Base-by-base conservation (phyloP, 306 rosid genomes). In the Lathyrus sativus region DNA sequence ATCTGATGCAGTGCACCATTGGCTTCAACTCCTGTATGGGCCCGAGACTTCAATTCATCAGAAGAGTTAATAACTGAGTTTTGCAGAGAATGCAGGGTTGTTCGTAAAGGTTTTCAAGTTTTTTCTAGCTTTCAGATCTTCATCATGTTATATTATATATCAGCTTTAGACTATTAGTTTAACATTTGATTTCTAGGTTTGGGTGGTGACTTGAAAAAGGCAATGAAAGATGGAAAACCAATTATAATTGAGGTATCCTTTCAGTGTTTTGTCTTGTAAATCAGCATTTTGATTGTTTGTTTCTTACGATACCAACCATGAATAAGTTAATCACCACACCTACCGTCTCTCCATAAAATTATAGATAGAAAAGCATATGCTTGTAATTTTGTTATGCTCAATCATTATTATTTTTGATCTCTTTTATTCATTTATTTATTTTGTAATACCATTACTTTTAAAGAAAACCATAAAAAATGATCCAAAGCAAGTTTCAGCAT, bases 221-320 rank as follows among this genome's bases (percentile, higher is more conserved):
- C 98, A 43, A 86, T 93, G 98, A 93, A 90, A 84, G 98, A 93
- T 85, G 98, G 98, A 77, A 90, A 93, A 71, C 98, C 98, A 28
- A 88, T 93, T 66, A 93, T 93, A 76, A 93, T 93, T 60, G 97
- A 93, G 91, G 98, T 90, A 62, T 19, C 22, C 22, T 19, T 19
- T 19, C 22, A 1, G 22, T 19, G 22, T 19, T 19, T 19, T 19
- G 22, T 19, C 22, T 19, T 19, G 22, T 19, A 19, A 19, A 19
- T 19, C 22, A 0, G 22, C 22, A 19, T 19, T 19, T 19, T 19
- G 22, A 19, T 19, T 19, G 22, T 19, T 19, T 19, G 22, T 19
- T 19, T 19, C 22, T 19, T 19, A 19, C 22, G 22, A 19, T 19
- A 19, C 22, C 22, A 19, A 19, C 22, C 22, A 19, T 19, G 22